Evolutionary conservation across 2,329 filamentous ascomycete species (phyloP).

Genomic region (Aspergillus sclerotialis): DNA sequence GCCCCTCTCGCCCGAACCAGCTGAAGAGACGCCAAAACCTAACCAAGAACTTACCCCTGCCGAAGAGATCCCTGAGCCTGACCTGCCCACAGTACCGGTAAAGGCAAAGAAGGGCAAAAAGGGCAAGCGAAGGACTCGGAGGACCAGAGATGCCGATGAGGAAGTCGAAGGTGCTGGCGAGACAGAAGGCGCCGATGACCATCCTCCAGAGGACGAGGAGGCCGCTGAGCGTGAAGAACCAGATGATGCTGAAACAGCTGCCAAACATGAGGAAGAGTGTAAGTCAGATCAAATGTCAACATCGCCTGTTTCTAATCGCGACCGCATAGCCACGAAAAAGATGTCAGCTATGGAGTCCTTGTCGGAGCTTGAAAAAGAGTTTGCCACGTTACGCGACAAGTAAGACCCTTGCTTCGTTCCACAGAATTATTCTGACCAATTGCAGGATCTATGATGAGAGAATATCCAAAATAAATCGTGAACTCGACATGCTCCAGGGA

Average conservation of each 20-base stretch:
- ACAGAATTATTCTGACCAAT: constrained; percentile 3
- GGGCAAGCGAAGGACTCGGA: constrained; percentile 40
- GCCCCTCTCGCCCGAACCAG: constrained; percentile 26
- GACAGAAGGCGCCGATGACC: constrained; percentile 40
- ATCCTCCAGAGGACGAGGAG: constrained; percentile 43
- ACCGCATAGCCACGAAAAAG: constrained; percentile 62
- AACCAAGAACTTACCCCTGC: constrained; percentile 24
- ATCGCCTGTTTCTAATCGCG: constrained; percentile 1
- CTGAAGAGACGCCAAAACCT: constrained; percentile 24
- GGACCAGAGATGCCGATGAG: constrained; percentile 31
- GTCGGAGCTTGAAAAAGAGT: constrained; percentile 76
- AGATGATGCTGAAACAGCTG: constrained; percentile 37
- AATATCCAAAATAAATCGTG: constrained; percentile 68
- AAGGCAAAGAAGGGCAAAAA: constrained; percentile 39
- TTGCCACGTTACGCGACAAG: constrained; percentile 69
- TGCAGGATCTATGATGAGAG: constrained; percentile 79
- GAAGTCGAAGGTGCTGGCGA: constrained; percentile 36
- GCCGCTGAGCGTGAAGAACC: constrained; percentile 42
- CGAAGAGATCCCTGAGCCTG: constrained; percentile 26
- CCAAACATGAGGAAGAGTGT: constrained; percentile 49
- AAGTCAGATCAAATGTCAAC: constrained; percentile 17
- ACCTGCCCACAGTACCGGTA: constrained; percentile 19
- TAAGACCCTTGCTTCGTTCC: constrained; percentile 19
- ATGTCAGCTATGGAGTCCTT: constrained; percentile 73
- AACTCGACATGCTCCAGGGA: constrained; percentile 54